Evolutionary conservation across 73 alveolate genomes (phyloP), one percentile per base, ranked within the genome.

Genomic region (Strombidium stylifer): DNA sequence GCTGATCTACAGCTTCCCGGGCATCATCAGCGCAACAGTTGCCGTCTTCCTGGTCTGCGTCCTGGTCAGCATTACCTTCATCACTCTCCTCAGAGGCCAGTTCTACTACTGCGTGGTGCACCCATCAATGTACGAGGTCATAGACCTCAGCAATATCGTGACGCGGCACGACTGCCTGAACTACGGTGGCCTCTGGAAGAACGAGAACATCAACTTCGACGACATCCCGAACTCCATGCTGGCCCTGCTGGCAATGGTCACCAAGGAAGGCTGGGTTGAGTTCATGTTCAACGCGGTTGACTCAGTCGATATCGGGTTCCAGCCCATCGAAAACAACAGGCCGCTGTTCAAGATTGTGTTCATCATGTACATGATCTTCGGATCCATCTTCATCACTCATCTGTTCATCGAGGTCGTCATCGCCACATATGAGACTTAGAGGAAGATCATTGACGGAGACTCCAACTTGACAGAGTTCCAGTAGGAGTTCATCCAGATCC

Each of bases 11-110:
- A 78, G 97, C n/a, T 69, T 91, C 3, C 16, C 71, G n/a, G 93
- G 96, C 37, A 87, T 93, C 26, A 39, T 84, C 16, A 84, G 71
- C 50, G 96, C 91, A 55, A 57, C 81, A 35, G 86, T 86, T 7
- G 88, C 88, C 19, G 74, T 66, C 14, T 26, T 73, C 51, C 65
- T 86, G n/a, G 93, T 91, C 32, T 59, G 52, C 48, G 59, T 86
- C 30, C 73, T 86, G 82, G 82, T 86, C 57, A 87, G 81, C n/a
- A 86, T 86, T 31, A 47, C 82, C 24, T 93, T 84, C 11, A 89
- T 86, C 16, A 81, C 78, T 48, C 50, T 75, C 18, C 51, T 74
- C 37, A 75, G 82, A 6, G 96, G 93, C 1, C 74, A 73, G 42
- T 52, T 86, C 59, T 34, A 45, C 41, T 82, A 76, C 26, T 86